These are phyloP conservation scores for Dioscorea alata DNA, from an alignment of 106 monocot genomes.

Conservation along the genomic window DNA sequence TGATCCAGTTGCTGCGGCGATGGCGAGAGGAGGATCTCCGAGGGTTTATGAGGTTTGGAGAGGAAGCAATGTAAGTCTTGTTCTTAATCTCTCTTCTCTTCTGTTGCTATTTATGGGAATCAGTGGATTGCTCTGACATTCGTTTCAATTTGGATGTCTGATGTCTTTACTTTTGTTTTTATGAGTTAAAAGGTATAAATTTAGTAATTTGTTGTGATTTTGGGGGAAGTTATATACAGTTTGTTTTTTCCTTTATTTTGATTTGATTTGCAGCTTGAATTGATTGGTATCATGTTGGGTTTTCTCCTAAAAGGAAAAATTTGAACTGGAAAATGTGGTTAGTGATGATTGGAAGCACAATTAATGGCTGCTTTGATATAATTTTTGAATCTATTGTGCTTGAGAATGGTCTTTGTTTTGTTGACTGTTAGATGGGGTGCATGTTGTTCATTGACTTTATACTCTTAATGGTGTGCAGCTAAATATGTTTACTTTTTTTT, in stretches of 20 bases:
- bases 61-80: slow-evolving; percentile 66
- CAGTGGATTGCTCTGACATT: neutral
- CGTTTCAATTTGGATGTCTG: neutral
- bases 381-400: too few species aligned
- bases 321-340: too few species aligned
- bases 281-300: neutral
- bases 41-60: slow-evolving; percentile 74
- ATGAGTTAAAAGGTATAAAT: neutral
- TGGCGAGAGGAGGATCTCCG: slow-evolving; percentile 19
- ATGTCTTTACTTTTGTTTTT: neutral
- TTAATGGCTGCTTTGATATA: too few species aligned
- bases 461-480: too few species aligned
- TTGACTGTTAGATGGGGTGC: too few species aligned
- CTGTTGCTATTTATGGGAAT: neutral
- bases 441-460: too few species aligned
- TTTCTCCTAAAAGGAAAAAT: too few species aligned
- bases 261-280: neutral
- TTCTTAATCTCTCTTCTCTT: too few species aligned
- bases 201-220: neutral
- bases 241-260: neutral
- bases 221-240: neutral
- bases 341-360: too few species aligned
- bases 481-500: too few species aligned
- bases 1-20: neutral
- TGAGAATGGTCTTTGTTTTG: too few species aligned